Conservation (phyloP, 1,139 yeast genomes). For the Geotrichum restrictum region DNA sequence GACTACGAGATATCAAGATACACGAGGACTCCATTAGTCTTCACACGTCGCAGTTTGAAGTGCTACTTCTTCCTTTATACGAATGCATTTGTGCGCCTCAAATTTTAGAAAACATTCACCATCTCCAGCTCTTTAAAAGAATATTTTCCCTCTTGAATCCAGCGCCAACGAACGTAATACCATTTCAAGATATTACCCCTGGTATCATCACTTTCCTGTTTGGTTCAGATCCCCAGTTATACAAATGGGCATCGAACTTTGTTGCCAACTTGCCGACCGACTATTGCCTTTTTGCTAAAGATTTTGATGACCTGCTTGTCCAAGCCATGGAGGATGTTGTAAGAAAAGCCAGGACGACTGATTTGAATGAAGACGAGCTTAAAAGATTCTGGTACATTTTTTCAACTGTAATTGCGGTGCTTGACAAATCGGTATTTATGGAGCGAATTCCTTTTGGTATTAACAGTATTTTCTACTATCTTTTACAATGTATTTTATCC, state of each 20-base stretch:
- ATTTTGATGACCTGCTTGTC: conserved; percentile 2
- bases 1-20: too few relatives aligned
- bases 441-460: not conserved
- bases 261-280: not conserved
- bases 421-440: not conserved
- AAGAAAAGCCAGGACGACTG: not conserved
- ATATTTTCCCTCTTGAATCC: not conserved
- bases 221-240: not conserved
- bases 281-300: not conserved
- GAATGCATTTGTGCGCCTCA: not conserved
- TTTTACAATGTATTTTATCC: not conserved
- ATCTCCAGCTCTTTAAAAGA: not conserved
- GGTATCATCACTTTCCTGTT: not conserved
- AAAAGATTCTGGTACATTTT: conserved; percentile 2
- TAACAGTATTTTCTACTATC: not conserved
- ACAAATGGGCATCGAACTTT: conserved; percentile 1
- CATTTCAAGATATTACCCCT: not conserved
- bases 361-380: not conserved
- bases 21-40: not conserved
- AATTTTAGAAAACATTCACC: too few relatives aligned
- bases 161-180: not conserved
- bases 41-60: not conserved
- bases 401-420: not conserved
- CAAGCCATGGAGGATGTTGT: not conserved
- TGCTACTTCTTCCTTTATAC: not conserved